phyloP scores from a whole-genome alignment of 345 rosid genomes.

The Fremontodendron californicum region DNA sequence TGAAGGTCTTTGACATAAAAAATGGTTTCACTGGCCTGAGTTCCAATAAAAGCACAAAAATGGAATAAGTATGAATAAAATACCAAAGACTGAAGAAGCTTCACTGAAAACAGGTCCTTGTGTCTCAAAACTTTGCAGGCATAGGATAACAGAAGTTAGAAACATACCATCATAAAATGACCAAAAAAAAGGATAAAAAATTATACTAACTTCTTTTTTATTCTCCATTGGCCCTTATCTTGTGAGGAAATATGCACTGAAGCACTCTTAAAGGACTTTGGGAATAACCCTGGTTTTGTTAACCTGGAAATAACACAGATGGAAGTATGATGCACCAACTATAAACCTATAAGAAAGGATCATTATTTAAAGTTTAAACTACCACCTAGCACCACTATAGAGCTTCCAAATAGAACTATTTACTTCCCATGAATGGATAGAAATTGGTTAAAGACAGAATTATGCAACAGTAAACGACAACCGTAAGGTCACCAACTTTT shows the following conservation, averaged over 20 bases:
- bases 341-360: not conserved
- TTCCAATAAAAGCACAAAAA: not conserved
- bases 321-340: not conserved
- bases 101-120: not conserved
- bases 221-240: slow-evolving; percentile 31
- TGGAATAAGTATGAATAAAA: not conserved
- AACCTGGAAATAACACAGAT: slow-evolving; percentile 36
- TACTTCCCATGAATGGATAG: not conserved
- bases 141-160: not conserved
- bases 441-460: not conserved
- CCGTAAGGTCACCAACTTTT: slow-evolving; percentile 38
- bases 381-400: not conserved
- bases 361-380: slow-evolving; percentile 1
- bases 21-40: slow-evolving; percentile 9
- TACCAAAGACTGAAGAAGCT: not conserved
- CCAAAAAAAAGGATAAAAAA: not conserved
- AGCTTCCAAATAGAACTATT: not conserved
- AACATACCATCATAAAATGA: not conserved
- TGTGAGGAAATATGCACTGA: slow-evolving; percentile 28
- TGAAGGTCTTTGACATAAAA: slow-evolving; percentile 11
- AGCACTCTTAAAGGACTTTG: slow-evolving; percentile 32
- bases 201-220: slow-evolving; percentile 19
- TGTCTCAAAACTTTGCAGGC: not conserved
- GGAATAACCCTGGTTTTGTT: slow-evolving; percentile 32
- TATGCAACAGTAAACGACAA: slow-evolving; percentile 6